Conservation (phyloP, 805 yeast genomes). For the Kregervanrija delftensis region DNA sequence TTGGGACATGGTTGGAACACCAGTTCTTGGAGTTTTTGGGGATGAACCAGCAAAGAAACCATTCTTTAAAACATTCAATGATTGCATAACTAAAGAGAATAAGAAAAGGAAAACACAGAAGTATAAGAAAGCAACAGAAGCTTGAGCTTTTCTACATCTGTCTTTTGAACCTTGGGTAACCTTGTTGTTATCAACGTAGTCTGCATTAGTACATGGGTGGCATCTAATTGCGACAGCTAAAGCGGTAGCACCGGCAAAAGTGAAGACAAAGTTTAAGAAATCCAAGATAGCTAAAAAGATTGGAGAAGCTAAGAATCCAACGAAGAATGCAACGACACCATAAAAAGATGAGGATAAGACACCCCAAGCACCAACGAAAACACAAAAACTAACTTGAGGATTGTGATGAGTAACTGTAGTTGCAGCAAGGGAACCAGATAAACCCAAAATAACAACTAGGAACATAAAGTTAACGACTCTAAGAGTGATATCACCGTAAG, state of each 20-base stretch:
- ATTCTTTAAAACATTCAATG: slow-evolving; percentile 42
- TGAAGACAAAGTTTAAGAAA: slow-evolving; percentile 83
- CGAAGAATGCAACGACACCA: slow-evolving; percentile 70
- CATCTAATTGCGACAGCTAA: slow-evolving; percentile 83
- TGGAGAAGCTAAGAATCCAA: slow-evolving; percentile 84
- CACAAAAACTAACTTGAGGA: slow-evolving; percentile 83
- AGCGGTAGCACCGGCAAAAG: slow-evolving; percentile 92
- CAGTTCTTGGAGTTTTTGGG: slow-evolving; percentile 58
- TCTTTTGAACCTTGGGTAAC: slow-evolving; percentile 69
- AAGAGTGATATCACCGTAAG: slow-evolving; percentile 67
- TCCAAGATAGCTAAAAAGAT: slow-evolving; percentile 66
- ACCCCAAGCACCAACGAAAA: slow-evolving; percentile 86
- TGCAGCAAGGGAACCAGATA: slow-evolving; percentile 82
- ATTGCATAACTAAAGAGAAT: slow-evolving; percentile 50
- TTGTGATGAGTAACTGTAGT: slow-evolving; percentile 42
- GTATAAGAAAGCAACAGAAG: slow-evolving; percentile 74
- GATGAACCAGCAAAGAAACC: slow-evolving; percentile 52
- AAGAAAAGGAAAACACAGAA: slow-evolving; percentile 73
- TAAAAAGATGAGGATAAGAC: slow-evolving; percentile 73
- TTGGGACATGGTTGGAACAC: slow-evolving; percentile 87
- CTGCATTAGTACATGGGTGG: slow-evolving; percentile 74
- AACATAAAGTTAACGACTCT: slow-evolving; percentile 72
- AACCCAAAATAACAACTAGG: slow-evolving; percentile 74
- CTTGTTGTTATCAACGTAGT: slow-evolving; percentile 57
- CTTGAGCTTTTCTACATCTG: slow-evolving; percentile 96